phyloP scores from a whole-genome alignment of 2,329 filamentous ascomycete genomes.

The Didymella arachidicola region DNA sequence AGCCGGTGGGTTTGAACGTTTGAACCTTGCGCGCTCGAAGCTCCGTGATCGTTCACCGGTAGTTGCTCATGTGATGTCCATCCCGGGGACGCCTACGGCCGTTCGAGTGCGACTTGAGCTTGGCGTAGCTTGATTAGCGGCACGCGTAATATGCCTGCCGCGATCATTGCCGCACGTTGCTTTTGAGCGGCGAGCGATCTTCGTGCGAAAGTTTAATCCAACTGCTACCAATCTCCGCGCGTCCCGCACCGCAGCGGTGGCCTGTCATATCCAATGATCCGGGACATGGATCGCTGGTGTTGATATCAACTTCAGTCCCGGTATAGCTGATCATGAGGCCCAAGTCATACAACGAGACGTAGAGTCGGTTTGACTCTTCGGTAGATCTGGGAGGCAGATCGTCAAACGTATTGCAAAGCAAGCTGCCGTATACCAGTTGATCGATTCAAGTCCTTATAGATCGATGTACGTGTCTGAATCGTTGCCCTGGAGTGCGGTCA shows the following conservation, averaged over 20 bases:
- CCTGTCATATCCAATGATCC: constrained; percentile 24
- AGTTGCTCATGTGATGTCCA: constrained; percentile 8
- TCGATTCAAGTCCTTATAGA: background rate
- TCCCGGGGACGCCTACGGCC: background rate
- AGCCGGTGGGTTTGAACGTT: background rate
- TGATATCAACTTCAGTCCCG: background rate
- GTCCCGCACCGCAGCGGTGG: constrained; percentile 24
- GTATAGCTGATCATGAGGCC: background rate
- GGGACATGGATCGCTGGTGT: constrained; percentile 24
- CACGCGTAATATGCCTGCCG: constrained; percentile 19
- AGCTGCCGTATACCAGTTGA: background rate
- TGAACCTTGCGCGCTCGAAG: background rate
- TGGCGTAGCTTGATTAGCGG: constrained; percentile 8
- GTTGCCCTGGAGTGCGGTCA: too few species aligned
- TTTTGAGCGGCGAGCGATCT: background rate
- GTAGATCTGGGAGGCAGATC: background rate
- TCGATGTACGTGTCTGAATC: background rate
- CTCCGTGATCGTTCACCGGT: constrained; percentile 9
- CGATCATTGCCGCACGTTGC: constrained; percentile 21
- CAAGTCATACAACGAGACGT: constrained; percentile 5
- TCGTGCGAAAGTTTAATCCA: background rate
- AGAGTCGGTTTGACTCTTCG: constrained; percentile 7
- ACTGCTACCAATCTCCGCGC: constrained; percentile 18
- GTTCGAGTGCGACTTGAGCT: constrained; percentile 4
- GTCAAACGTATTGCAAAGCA: background rate